A percentile compares a stretch with the other conserved stretches of the same genome.
phyloP scores from a whole-genome alignment of 192 early-diverging fungal genomes.

The Podochytrium sp. region DNA sequence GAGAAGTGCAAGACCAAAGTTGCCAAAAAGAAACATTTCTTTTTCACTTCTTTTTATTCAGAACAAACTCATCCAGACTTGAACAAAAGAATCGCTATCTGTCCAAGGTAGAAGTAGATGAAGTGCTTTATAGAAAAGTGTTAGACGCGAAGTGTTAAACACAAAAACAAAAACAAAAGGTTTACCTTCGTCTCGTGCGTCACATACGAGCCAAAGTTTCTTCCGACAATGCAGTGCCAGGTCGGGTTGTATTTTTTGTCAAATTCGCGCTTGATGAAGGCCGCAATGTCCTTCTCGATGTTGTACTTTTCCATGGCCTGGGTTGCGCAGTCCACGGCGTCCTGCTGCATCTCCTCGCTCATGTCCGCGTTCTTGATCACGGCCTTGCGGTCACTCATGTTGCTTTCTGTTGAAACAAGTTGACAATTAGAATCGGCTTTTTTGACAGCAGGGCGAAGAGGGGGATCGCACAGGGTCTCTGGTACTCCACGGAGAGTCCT shows the following conservation, averaged over 20 bases:
- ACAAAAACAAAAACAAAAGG: not conserved
- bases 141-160: not conserved
- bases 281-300: conserved; percentile 98
- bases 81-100: conserved; percentile 93
- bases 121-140: conserved; percentile 70
- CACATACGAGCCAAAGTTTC: conserved; percentile 99
- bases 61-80: conserved; percentile 51
- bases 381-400: conserved; percentile 80
- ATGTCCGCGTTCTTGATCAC: conserved; percentile 99
- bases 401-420: not conserved
- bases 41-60: not conserved
- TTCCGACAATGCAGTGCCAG: conserved; percentile 98
- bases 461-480: not conserved
- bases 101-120: conserved; percentile 97
- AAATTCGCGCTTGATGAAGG: conserved; percentile 97
- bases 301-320: conserved; percentile 88
- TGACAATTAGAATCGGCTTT: not conserved
- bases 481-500: not conserved
- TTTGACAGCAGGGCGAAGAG: not conserved
- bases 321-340: conserved; percentile 85
- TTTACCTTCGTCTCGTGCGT: conserved; percentile 84
- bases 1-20: too few relatives aligned
- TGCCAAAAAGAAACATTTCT: not conserved
- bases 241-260: conserved; percentile 97
- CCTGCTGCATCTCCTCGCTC: conserved; percentile 92